Conservation (phyloP, 371 early-diverging fungal species). For the Actinomucor elegans region DNA sequence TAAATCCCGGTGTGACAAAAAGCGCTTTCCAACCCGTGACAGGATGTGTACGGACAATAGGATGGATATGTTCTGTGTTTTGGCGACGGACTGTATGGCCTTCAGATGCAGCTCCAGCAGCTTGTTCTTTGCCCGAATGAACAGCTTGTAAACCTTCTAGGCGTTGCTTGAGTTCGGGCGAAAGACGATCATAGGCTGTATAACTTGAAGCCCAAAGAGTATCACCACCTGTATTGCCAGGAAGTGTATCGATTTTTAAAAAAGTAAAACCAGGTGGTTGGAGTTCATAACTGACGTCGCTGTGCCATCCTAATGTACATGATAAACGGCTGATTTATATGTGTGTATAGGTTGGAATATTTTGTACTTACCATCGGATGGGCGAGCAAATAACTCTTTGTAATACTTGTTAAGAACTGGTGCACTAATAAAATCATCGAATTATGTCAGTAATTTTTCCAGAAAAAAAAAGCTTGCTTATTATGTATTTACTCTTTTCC, state of each 20-base stretch:
- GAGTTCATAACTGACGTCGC: slow-evolving; percentile 54
- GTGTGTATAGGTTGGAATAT: too few relatives aligned
- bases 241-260: slow-evolving; percentile 48
- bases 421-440: too few relatives aligned
- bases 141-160: slow-evolving; percentile 64
- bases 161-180: slow-evolving; percentile 50
- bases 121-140: slow-evolving; percentile 55
- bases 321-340: too few relatives aligned
- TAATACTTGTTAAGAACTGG: too few relatives aligned
- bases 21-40: slow-evolving; percentile 70
- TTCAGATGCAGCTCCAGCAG: slow-evolving; percentile 27
- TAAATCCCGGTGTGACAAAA: slow-evolving; percentile 62
- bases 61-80: slow-evolving; percentile 51
- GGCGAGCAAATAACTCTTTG: too few relatives aligned
- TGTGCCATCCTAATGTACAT: slow-evolving; percentile 46
- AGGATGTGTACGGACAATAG: slow-evolving; percentile 68
- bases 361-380: too few relatives aligned
- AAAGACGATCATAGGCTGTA: slow-evolving; percentile 60
- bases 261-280: slow-evolving; percentile 54
- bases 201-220: slow-evolving; percentile 50
- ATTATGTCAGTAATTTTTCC: too few relatives aligned
- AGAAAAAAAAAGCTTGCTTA: too few relatives aligned
- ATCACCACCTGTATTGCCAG: slow-evolving; percentile 50
- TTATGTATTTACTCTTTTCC: slow-evolving; percentile 12
- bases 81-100: slow-evolving; percentile 49